Conservation (phyloP, 23 red algal species). For the Pyropia haitanensis region DNA sequence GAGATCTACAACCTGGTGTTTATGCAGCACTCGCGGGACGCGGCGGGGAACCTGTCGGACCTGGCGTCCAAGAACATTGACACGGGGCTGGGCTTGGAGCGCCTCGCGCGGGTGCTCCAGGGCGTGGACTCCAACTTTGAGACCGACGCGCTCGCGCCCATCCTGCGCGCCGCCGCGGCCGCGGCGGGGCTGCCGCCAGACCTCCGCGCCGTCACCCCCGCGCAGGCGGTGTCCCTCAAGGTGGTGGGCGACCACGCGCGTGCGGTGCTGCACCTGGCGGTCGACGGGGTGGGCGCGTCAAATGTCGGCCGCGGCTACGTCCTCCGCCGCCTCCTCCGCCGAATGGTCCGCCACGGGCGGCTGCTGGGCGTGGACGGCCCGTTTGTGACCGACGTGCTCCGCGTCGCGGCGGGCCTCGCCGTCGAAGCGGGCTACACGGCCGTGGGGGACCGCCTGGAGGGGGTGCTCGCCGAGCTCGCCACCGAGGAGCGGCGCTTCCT, state of each 20-base stretch:
- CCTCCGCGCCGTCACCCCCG: neutral
- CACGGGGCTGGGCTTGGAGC: slow-evolving; percentile 93
- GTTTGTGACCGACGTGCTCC: slow-evolving; percentile 46
- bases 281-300: slow-evolving; percentile 67
- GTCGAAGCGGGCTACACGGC: slow-evolving; percentile 37
- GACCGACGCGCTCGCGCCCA: slow-evolving; percentile 82
- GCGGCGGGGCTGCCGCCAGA: slow-evolving; percentile 25
- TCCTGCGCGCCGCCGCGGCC: slow-evolving; percentile 36
- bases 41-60: slow-evolving; percentile 28
- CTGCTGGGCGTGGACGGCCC: slow-evolving; percentile 60
- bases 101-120: slow-evolving; percentile 85
- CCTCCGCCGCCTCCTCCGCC: slow-evolving; percentile 77
- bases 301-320: slow-evolving; percentile 92
- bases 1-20: slow-evolving; percentile 99
- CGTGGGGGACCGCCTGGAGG: slow-evolving; percentile 25
- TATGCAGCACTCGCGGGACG: slow-evolving; percentile 80
- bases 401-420: slow-evolving; percentile 37
- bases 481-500: slow-evolving; percentile 72
- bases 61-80: slow-evolving; percentile 85
- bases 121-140: slow-evolving; percentile 88
- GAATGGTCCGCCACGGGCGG: slow-evolving; percentile 76
- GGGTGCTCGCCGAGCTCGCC: slow-evolving; percentile 41
- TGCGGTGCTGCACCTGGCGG: slow-evolving; percentile 61
- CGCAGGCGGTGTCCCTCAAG: slow-evolving; percentile 55
- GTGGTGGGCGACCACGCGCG: slow-evolving; percentile 90